Conservation (phyloP, 129 eudicot genomes). For the Glebionis coronaria region DNA sequence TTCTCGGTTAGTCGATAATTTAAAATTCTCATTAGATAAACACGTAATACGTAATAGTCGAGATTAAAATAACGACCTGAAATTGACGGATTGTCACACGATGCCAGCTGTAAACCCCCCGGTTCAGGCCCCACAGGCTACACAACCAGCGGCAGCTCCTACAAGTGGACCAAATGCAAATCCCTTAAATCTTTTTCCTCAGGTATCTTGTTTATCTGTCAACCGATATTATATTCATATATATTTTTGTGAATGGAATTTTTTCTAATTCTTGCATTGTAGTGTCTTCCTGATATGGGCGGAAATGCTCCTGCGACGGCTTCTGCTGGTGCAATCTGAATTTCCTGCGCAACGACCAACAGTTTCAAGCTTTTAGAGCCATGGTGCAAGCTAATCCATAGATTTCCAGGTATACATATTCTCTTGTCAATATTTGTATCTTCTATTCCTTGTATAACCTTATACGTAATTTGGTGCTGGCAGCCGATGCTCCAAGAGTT, state of each 20-base stretch:
- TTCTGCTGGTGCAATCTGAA: constrained; percentile 60
- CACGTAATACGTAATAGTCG: too few species aligned
- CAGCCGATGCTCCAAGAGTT: constrained; percentile 96
- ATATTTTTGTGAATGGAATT: constrained; percentile 3
- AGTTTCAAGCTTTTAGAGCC: too few species aligned
- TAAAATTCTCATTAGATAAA: too few species aligned
- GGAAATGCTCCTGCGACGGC: constrained; percentile 40
- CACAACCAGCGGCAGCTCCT: too few species aligned
- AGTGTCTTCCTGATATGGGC: constrained; percentile 76
- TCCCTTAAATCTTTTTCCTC: constrained; percentile 83
- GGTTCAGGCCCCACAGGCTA: constrained; percentile 40
- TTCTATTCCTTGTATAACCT: neutral
- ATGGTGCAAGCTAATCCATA: too few species aligned
- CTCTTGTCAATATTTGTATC: too few species aligned
- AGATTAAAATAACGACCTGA: too few species aligned
- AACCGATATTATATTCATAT: too few species aligned
- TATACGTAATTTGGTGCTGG: constrained; percentile 5
- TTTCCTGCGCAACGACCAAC: constrained; percentile 74
- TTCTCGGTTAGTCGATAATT: too few species aligned
- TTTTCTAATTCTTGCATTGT: neutral
- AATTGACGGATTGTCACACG: constrained; percentile 32
- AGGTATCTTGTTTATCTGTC: constrained; percentile 33
- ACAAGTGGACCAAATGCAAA: too few species aligned
- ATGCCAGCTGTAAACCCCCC: constrained; percentile 40
- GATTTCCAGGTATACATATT: too few species aligned